Conservation (phyloP, 1,284 basidiomycete species). For the Xerocomus amazonicus region DNA sequence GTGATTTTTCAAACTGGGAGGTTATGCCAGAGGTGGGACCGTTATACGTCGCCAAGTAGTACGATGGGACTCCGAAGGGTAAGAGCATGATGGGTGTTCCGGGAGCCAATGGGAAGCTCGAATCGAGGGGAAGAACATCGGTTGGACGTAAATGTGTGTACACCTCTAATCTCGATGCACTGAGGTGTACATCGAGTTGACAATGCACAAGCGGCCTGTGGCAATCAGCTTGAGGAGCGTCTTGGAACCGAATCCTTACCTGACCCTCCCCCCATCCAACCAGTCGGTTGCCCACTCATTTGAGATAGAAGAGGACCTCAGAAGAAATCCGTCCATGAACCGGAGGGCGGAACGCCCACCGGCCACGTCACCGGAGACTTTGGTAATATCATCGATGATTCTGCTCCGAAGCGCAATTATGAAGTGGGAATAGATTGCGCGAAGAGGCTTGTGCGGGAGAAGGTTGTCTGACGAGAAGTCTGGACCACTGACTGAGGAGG, state of each 20-base stretch:
- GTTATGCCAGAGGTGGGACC: conserved; percentile 62
- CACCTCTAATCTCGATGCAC: conserved; percentile 48
- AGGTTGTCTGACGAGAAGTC: conserved; percentile 28
- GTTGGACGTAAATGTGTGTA: conserved; percentile 58
- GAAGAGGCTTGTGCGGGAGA: conserved; percentile 46
- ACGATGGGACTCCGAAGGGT: conserved; percentile 69
- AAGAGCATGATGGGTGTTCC: conserved; percentile 65
- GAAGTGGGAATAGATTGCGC: conserved; percentile 43
- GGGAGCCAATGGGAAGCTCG: conserved; percentile 42
- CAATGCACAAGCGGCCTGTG: conserved; percentile 56
- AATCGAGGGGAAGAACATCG: conserved; percentile 44
- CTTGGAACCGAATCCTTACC: conserved; percentile 32
- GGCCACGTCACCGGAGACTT: conserved; percentile 30
- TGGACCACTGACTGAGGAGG: conserved; percentile 19
- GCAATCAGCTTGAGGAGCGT: conserved; percentile 5
- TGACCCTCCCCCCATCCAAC: conserved; percentile 49
- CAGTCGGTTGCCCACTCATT: conserved; percentile 62
- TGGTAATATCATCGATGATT: conserved; percentile 56
- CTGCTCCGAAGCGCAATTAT: conserved; percentile 44
- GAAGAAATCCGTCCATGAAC: conserved; percentile 57
- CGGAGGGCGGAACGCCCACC: conserved; percentile 37
- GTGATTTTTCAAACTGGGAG: conserved; percentile 57
- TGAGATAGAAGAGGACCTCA: conserved; percentile 41
- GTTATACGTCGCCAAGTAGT: conserved; percentile 59
- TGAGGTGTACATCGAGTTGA: conserved; percentile 55